Conservation (phyloP, 495 filamentous ascomycete species). For the Peziza echinospora region DNA sequence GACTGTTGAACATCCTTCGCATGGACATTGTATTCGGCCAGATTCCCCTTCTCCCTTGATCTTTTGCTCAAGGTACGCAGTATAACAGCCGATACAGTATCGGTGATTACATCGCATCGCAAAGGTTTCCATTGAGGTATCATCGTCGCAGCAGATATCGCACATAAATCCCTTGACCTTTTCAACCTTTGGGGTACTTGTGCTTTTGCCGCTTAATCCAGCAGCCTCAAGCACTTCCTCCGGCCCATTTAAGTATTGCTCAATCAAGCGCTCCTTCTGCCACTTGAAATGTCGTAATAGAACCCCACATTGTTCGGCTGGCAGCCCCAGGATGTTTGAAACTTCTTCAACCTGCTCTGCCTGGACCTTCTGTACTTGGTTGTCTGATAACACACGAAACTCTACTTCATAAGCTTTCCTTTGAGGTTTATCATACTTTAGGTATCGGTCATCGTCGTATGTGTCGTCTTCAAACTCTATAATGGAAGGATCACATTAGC, state of each 20-base stretch:
- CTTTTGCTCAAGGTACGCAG: conserved; percentile 74
- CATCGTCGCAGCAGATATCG: conserved; percentile 92
- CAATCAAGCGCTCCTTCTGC: conserved; percentile 89
- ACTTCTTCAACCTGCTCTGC: conserved; percentile 70
- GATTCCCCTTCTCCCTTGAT: conserved; percentile 89
- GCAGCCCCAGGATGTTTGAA: conserved; percentile 64
- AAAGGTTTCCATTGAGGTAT: conserved; percentile 56
- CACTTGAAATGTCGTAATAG: conserved; percentile 70
- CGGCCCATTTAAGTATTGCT: conserved; percentile 76
- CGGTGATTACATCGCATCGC: conserved; percentile 90
- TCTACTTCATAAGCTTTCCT: conserved; percentile 65
- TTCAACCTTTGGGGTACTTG: conserved; percentile 42
- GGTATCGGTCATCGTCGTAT: conserved; percentile 46
- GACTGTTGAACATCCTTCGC: conserved; percentile 66
- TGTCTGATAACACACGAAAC: conserved; percentile 56
- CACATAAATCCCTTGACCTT: conserved; percentile 58
- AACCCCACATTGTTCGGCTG: conserved; percentile 72
- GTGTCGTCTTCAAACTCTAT: conserved; percentile 24
- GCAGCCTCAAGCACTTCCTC: conserved; percentile 63
- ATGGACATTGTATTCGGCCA: conserved; percentile 79
- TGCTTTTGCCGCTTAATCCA: conserved; percentile 47
- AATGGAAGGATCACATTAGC: conserved; percentile 5
- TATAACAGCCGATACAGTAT: conserved; percentile 87
- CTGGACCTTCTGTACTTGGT: conserved; percentile 63
- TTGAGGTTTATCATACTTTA: conserved; percentile 54